Conservation (phyloP, 2,329 filamentous ascomycete genomes). For the Ophiognomonia clavigignenti-juglandacearum region DNA sequence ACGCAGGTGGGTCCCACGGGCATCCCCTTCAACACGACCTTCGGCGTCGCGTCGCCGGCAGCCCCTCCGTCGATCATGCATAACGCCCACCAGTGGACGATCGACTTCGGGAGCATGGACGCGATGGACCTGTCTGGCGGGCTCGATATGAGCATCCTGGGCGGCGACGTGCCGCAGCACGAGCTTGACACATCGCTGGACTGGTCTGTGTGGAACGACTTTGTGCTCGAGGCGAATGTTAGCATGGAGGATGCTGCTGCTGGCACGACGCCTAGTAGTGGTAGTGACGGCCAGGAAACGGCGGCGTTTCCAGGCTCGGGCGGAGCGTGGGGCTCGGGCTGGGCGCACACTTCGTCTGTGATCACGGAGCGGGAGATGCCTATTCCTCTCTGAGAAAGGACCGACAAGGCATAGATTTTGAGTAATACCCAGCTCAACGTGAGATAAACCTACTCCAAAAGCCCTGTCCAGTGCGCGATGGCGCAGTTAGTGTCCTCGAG, state of each 20-base stretch:
- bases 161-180: slow-evolving; percentile 20
- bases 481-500: too few relatives aligned
- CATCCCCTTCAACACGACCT: too few relatives aligned
- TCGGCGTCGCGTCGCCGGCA: too few relatives aligned
- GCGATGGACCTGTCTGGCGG: slow-evolving; percentile 3
- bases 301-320: neutral
- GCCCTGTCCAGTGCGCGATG: too few relatives aligned
- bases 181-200: slow-evolving; percentile 26
- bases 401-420: too few relatives aligned
- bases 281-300: slow-evolving; percentile 7
- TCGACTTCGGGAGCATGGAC: slow-evolving; percentile 11
- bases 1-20: too few relatives aligned
- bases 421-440: too few relatives aligned
- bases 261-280: slow-evolving; percentile 7
- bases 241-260: slow-evolving; percentile 5
- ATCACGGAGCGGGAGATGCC: neutral
- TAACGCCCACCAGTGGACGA: slow-evolving; percentile 9
- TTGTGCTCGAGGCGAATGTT: slow-evolving; percentile 32
- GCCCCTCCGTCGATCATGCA: neutral
- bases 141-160: too few relatives aligned
- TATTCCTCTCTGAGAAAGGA: too few relatives aligned
- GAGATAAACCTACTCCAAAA: too few relatives aligned
- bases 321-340: too few relatives aligned
- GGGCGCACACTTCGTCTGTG: neutral
- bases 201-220: slow-evolving; percentile 40